phyloP scores from a whole-genome alignment of 306 rosid species.

The Vachellia pachyceras region DNA sequence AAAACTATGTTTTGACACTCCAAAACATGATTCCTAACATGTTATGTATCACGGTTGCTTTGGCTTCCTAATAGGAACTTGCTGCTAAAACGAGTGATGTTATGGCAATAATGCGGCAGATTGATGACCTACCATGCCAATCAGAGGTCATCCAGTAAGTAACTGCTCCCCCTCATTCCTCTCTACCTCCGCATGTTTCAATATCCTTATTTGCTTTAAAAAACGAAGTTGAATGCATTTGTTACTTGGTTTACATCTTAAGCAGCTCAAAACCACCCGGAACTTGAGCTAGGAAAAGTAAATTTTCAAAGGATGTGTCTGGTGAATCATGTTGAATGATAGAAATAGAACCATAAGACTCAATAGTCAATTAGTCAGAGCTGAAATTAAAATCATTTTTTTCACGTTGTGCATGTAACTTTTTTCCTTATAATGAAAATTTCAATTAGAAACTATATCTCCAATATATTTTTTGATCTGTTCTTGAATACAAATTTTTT shows the following conservation, averaged over 20 bases:
- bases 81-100: too few relatives aligned
- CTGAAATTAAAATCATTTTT: not conserved
- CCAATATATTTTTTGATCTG: not conserved
- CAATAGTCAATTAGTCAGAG: not conserved
- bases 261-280: conserved; percentile 14
- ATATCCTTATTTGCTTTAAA: not conserved
- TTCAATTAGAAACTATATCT: not conserved
- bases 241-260: conserved; percentile 14
- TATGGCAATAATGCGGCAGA: conserved; percentile 61
- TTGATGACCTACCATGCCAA: conserved; percentile 78
- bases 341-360: conserved; percentile 12
- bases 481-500: conserved; percentile 5
- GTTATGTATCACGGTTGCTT: not conserved
- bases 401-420: too few relatives aligned
- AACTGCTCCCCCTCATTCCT: too few relatives aligned
- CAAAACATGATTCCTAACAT: not conserved
- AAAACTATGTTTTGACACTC: not conserved
- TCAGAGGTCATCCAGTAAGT: conserved; percentile 85
- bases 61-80: conserved; percentile 43
- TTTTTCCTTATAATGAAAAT: too few relatives aligned
- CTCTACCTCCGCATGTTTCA: not conserved
- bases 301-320: not conserved
- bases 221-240: conserved; percentile 27
- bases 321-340: not conserved
- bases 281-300: not conserved